Conservation (phyloP, 345 rosid species). For the Moricandia moricandioides region DNA sequence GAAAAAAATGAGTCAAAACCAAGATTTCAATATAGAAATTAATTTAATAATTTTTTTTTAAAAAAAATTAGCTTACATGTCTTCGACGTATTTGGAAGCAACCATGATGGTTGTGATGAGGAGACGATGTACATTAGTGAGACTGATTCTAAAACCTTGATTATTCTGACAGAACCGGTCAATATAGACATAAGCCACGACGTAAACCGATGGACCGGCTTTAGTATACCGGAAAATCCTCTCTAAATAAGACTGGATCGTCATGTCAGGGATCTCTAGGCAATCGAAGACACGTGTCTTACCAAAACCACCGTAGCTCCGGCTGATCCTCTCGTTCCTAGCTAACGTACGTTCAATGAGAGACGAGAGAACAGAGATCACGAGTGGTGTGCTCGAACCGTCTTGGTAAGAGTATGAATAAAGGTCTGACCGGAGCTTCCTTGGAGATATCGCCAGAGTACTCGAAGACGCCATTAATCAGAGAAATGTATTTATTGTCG, state of each 20-base stretch:
- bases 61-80: conserved; percentile 55
- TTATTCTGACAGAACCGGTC: conserved; percentile 81
- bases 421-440: conserved; percentile 80
- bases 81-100: conserved; percentile 89
- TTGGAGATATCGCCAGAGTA: conserved; percentile 62
- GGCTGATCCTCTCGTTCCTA: conserved; percentile 61
- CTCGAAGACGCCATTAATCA: conserved; percentile 39
- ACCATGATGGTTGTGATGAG: conserved; percentile 84
- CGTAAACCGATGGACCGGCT: conserved; percentile 82
- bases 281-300: conserved; percentile 62
- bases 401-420: conserved; percentile 62
- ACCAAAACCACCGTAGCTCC: conserved; percentile 40
- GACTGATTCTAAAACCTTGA: conserved; percentile 61
- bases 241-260: conserved; percentile 73
- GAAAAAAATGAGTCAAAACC: neutral
- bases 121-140: conserved; percentile 73
- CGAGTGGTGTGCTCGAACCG: conserved; percentile 66
- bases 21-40: too few relatives aligned
- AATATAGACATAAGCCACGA: conserved; percentile 82
- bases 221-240: conserved; percentile 80
- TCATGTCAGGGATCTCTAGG: conserved; percentile 77
- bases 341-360: conserved; percentile 74
- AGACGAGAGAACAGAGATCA: conserved; percentile 80
- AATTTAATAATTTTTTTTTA: too few relatives aligned
- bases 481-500: neutral